Conservation (phyloP, 805 yeast genomes). For the Aciculoconidium aculeatum region DNA sequence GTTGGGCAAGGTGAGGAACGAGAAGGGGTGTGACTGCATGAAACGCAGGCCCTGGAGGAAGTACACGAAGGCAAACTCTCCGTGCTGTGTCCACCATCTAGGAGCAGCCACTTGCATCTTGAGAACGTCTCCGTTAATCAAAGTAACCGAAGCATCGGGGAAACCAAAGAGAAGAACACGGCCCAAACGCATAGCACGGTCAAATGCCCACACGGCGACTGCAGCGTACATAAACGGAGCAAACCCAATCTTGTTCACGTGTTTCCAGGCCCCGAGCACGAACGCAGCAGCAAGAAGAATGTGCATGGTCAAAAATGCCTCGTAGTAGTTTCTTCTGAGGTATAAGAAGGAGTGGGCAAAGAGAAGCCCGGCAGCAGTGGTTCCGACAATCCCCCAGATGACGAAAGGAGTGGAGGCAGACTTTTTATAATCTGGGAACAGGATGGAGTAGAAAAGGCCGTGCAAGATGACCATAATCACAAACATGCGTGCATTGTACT, state of each 20-base stretch:
- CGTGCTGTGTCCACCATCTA: conserved; percentile 48
- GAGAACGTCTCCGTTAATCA: conserved; percentile 41
- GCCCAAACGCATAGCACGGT: conserved; percentile 30
- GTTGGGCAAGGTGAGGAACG: conserved; percentile 16
- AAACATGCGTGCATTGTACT: conserved; percentile 34
- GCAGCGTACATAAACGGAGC: conserved; percentile 25
- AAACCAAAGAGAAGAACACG: conserved; percentile 40
- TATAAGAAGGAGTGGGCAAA: conserved; percentile 26
- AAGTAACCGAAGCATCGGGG: conserved; percentile 41
- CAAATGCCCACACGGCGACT: conserved; percentile 50
- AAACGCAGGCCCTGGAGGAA: conserved; percentile 20
- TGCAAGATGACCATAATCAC: conserved; percentile 27
- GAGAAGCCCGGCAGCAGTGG: conserved; percentile 27
- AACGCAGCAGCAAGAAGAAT: conserved; percentile 31
- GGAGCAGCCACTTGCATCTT: conserved; percentile 48
- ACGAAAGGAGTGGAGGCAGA: neutral
- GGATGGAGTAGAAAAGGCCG: conserved; percentile 22
- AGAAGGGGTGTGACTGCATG: conserved; percentile 30
- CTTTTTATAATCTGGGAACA: conserved; percentile 2
- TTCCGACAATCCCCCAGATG: conserved; percentile 33
- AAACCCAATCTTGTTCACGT: conserved; percentile 36
- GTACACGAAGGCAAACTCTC: conserved; percentile 22
- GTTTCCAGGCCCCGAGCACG: conserved; percentile 43
- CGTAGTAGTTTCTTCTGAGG: conserved; percentile 33
- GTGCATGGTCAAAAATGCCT: conserved; percentile 29